Conservation (phyloP, 2,329 filamentous ascomycete genomes). For the Verticillium isaacii region DNA sequence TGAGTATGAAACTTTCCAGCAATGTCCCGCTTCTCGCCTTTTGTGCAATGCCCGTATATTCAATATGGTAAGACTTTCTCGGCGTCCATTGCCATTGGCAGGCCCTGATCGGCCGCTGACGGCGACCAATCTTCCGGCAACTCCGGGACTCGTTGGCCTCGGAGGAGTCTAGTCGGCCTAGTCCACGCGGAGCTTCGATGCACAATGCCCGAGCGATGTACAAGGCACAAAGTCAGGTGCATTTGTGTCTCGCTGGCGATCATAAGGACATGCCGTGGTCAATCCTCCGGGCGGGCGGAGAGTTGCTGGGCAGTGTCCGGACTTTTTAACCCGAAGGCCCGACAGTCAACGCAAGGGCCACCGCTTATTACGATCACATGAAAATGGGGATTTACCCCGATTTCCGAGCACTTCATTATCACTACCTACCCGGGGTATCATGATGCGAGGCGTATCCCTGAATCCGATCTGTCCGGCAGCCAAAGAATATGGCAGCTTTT, state of each 20-base stretch:
- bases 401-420: background rate
- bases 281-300: too few species aligned
- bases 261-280: too few species aligned
- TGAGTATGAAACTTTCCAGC: background rate
- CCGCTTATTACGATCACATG: background rate
- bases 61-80: background rate
- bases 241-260: too few species aligned
- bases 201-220: background rate
- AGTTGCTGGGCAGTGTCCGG: background rate
- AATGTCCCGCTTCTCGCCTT: background rate
- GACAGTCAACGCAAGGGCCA: background rate
- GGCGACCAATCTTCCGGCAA: background rate
- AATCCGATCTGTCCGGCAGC: background rate
- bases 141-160: background rate
- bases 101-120: background rate
- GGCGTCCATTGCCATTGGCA: background rate
- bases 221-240: too few species aligned
- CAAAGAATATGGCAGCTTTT: slow-evolving; percentile 17
- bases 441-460: background rate
- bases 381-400: background rate
- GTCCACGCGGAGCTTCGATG: background rate
- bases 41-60: background rate
- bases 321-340: background rate
- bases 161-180: background rate
- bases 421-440: background rate